Conservation (phyloP, 208 protist genomes). For the Crithidia sp. region DNA sequence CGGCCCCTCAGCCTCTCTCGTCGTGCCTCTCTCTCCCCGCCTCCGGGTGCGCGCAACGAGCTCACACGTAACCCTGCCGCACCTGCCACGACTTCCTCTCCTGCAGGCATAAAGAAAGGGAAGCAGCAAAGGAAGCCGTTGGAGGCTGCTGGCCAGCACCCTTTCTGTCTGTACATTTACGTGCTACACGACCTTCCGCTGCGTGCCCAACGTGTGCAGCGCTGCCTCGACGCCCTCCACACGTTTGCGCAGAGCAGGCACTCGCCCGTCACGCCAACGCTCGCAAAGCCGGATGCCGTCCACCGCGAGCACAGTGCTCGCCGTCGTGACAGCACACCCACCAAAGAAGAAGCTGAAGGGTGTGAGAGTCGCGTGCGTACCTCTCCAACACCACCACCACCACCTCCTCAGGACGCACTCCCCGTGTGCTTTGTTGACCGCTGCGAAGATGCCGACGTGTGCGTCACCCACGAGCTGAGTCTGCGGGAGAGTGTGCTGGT, state of each 20-base stretch:
- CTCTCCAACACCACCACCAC: not conserved
- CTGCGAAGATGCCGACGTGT: slow-evolving; percentile 56
- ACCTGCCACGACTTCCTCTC: not conserved
- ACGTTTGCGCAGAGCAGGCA: not conserved
- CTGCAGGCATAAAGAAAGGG: not conserved
- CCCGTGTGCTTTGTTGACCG: slow-evolving; percentile 31
- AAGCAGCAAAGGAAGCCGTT: not conserved
- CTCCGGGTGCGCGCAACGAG: not conserved
- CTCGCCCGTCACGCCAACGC: slow-evolving; percentile 3
- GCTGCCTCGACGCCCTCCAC: slow-evolving; percentile 21
- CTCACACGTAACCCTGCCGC: not conserved
- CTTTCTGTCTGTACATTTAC: slow-evolving; percentile 31
- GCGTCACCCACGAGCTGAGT: slow-evolving; percentile 70
- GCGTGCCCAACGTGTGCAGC: slow-evolving; percentile 27
- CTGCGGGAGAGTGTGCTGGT: slow-evolving; percentile 74
- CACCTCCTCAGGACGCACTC: not conserved
- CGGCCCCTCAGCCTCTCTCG: slow-evolving; percentile 30
- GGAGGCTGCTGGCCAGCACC: not conserved
- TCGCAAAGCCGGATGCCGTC: not conserved
- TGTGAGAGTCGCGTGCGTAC: too few species aligned
- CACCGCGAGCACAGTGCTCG: not conserved
- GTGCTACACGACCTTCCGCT: slow-evolving; percentile 47
- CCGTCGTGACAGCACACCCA: not conserved
- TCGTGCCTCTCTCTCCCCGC: slow-evolving; percentile 18
- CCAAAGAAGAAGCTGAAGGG: not conserved